Evolutionary conservation across 2,329 filamentous ascomycete genomes (phyloP).

Genomic region (Ascochyta fabae): DNA sequence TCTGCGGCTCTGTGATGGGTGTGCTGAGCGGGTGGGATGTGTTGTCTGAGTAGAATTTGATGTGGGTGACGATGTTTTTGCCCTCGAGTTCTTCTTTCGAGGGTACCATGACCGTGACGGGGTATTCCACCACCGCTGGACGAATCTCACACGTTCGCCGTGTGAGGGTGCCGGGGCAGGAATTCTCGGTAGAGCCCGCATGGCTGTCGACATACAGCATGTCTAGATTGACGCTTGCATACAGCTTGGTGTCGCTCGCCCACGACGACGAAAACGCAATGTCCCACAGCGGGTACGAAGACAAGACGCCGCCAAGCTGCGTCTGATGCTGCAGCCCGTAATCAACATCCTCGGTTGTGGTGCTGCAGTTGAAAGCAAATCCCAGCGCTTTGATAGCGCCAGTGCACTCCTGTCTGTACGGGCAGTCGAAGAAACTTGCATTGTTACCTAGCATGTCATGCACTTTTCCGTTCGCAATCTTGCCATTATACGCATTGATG

Average conservation of each 20-base stretch:
- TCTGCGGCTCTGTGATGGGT: slow-evolving; percentile 16
- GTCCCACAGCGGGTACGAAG: slow-evolving; percentile 27
- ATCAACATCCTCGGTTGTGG: slow-evolving; percentile 19
- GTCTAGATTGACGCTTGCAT: slow-evolving; percentile 24
- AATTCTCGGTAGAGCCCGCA: slow-evolving; percentile 6
- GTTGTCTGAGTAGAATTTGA: slow-evolving; percentile 31
- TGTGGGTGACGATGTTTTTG: slow-evolving; percentile 29
- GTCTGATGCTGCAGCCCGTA: slow-evolving; percentile 24
- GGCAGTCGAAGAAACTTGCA: slow-evolving; percentile 30
- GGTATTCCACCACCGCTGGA: slow-evolving; percentile 30
- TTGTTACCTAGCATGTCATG: slow-evolving; percentile 22
- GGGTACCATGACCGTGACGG: slow-evolving; percentile 31
- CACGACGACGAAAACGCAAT: slow-evolving; percentile 23
- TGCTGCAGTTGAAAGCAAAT: slow-evolving; percentile 27
- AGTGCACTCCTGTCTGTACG: slow-evolving; percentile 29
- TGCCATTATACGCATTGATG: slow-evolving; percentile 29
- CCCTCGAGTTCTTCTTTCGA: slow-evolving; percentile 29
- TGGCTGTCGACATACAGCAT: slow-evolving; percentile 32
- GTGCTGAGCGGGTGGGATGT: slow-evolving; percentile 7
- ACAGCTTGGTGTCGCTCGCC: slow-evolving; percentile 18
- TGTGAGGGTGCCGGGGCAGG: slow-evolving; percentile 27
- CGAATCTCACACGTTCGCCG: slow-evolving; percentile 25
- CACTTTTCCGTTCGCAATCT: slow-evolving; percentile 33
- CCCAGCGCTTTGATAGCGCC: slow-evolving; percentile 25
- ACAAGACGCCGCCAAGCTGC: slow-evolving; percentile 1